Conservation (phyloP, 2,329 filamentous ascomycete genomes). For the Pezicula radicicola region DNA sequence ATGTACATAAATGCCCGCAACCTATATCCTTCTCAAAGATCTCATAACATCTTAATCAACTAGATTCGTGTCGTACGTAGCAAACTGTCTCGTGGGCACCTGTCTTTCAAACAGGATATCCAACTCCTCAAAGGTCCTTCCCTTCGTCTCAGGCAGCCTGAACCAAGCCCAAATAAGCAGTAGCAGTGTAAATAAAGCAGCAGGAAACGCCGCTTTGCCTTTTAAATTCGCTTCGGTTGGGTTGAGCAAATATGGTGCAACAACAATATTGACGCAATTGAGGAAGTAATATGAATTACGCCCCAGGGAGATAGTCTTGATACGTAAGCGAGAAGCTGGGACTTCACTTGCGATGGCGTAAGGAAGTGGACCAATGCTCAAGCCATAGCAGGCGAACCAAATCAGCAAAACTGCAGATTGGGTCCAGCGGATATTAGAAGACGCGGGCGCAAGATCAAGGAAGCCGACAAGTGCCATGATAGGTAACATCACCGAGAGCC, state of each 20-base stretch:
- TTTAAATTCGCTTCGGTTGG: conserved; percentile 1
- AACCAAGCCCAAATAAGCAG: conserved; percentile 7
- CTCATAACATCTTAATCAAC: too few species aligned
- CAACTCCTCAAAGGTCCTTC: conserved; percentile 11
- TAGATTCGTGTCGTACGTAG: too few species aligned
- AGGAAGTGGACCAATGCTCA: conserved; percentile 81
- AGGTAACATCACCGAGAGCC: not conserved
- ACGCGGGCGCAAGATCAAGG: not conserved
- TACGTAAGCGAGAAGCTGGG: conserved; percentile 74
- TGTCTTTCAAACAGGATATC: conserved; percentile 7
- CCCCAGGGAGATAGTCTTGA: conserved; percentile 84
- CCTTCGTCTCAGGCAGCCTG: conserved; percentile 30
- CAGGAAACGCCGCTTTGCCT: conserved; percentile 6
- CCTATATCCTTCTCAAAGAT: too few species aligned
- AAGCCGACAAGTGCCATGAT: conserved; percentile 5
- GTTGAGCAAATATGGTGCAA: conserved; percentile 55
- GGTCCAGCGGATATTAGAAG: conserved; percentile 17
- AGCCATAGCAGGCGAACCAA: conserved; percentile 78
- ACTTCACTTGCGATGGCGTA: conserved; percentile 63
- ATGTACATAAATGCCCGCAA: too few species aligned
- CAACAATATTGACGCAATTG: conserved; percentile 71
- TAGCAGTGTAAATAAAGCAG: not conserved
- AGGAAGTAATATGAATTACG: conserved; percentile 69
- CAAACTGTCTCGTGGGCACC: conserved; percentile 6
- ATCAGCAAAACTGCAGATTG: conserved; percentile 67